phyloP scores from a whole-genome alignment of 257 asterid genomes.

The Orobanche coerulescens region DNA sequence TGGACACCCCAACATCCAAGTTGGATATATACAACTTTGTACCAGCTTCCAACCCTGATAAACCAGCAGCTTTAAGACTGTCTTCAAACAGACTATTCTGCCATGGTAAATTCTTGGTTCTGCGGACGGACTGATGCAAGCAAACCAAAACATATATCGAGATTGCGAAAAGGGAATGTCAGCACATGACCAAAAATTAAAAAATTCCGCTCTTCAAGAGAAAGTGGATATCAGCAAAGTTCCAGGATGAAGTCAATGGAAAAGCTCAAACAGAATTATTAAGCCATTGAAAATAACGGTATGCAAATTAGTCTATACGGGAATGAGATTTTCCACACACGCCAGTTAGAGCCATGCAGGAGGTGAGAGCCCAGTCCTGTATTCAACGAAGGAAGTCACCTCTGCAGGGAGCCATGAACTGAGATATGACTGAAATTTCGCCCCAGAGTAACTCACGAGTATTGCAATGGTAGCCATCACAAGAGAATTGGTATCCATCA shows the following conservation, averaged over 20 bases:
- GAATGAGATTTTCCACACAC: conserved; percentile 43
- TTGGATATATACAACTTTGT: conserved; percentile 55
- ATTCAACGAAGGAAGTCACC: conserved; percentile 57
- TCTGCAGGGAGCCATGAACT: conserved; percentile 52
- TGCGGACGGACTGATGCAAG: conserved; percentile 83
- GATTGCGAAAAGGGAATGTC: conserved; percentile 49
- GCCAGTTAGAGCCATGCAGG: conserved; percentile 48
- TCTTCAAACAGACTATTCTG: conserved; percentile 79
- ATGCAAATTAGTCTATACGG: conserved; percentile 36
- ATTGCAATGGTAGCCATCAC: conserved; percentile 28
- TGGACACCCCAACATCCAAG: conserved; percentile 73
- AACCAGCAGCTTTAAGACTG: conserved; percentile 81
- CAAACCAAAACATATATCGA: conserved; percentile 55
- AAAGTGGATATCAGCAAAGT: conserved; percentile 53
- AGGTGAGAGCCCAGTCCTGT: conserved; percentile 59
- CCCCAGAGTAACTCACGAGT: conserved; percentile 22
- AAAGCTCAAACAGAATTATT: conserved; percentile 47
- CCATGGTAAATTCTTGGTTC: conserved; percentile 76
- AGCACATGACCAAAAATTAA: conserved; percentile 46
- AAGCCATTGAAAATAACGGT: conserved; percentile 38
- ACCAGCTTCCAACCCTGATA: conserved; percentile 58
- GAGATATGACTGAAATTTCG: conserved; percentile 38
- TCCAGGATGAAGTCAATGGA: conserved; percentile 46
- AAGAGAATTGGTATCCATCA: conserved; percentile 34
- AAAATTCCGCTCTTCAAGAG: conserved; percentile 48